These are phyloP conservation scores for Suhomyces ambrosiae DNA, from an alignment of 1,139 yeast genomes.

Conservation along the genomic window DNA sequence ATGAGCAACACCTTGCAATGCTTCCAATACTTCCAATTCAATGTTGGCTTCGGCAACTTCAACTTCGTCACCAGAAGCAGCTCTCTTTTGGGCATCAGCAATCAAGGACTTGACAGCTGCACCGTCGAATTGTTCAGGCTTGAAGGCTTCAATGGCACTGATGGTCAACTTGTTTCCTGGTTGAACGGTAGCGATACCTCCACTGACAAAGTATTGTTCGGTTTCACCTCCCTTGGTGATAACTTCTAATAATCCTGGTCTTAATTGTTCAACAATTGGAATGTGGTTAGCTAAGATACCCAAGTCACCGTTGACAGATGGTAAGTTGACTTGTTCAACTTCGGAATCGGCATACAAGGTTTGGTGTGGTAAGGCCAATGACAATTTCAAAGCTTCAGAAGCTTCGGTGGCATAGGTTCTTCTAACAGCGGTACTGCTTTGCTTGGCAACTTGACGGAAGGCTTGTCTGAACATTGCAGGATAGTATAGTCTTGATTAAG, in stretches of 20 bases:
- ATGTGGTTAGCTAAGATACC: constrained; percentile 98
- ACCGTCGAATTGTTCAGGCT: constrained; percentile 84
- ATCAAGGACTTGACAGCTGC: constrained; percentile 79
- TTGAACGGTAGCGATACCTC: constrained; percentile 96
- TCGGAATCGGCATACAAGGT: constrained; percentile 54
- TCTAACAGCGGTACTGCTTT: constrained; percentile 60
- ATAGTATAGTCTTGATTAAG: constrained; percentile 5
- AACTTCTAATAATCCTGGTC: constrained; percentile 94
- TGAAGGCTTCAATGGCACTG: constrained; percentile 95
- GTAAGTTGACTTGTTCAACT: constrained; percentile 91
- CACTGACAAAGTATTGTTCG: constrained; percentile 86
- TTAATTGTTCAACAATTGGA: constrained; percentile 95
- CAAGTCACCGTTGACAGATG: constrained; percentile 94
- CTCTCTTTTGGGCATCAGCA: constrained; percentile 94
- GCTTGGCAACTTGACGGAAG: constrained; percentile 67
- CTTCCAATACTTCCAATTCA: constrained; percentile 95
- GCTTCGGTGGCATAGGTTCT: constrained; percentile 92
- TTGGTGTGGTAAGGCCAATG: constrained; percentile 89
- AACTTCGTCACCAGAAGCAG: constrained; percentile 78
- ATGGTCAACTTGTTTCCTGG: constrained; percentile 91
- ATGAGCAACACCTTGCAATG: constrained; percentile 86
- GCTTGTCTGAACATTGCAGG: constrained; percentile 66
- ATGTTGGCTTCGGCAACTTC: constrained; percentile 94
- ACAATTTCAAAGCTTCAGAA: constrained; percentile 74
- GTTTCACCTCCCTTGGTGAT: constrained; percentile 75